phyloP scores from a whole-genome alignment of 23 red algal species.

The Gracilaria domingensis region DNA sequence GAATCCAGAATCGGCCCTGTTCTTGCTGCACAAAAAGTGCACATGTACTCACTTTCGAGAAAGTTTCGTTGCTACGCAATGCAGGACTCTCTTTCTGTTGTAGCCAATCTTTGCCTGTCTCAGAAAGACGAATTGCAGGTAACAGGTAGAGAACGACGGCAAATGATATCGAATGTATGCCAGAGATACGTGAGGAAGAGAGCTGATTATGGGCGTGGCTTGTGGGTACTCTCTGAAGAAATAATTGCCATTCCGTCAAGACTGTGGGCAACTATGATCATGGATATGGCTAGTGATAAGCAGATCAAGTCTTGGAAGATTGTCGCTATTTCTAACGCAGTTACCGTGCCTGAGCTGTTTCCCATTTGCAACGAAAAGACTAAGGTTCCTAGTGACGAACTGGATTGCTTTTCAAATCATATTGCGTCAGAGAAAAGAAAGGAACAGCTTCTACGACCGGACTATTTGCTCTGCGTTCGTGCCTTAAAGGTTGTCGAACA shows the following conservation, averaged over 20 bases:
- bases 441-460: too few species aligned
- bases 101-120: neutral
- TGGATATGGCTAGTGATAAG: slow-evolving; percentile 53
- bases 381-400: too few species aligned
- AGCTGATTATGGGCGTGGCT: neutral
- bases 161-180: neutral
- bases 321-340: too few species aligned
- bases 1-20: neutral
- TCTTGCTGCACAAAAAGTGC: slow-evolving; percentile 4
- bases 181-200: neutral
- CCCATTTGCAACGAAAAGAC: too few species aligned
- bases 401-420: too few species aligned
- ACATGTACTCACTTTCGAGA: slow-evolving; percentile 22
- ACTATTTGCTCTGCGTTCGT: too few species aligned
- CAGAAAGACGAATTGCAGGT: too few species aligned
- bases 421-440: too few species aligned
- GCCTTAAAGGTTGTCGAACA: too few species aligned
- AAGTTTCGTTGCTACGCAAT: slow-evolving; percentile 37
- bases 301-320: too few species aligned
- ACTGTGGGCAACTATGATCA: slow-evolving; percentile 10
- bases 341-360: too few species aligned
- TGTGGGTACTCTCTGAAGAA: slow-evolving; percentile 24
- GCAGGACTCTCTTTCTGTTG: neutral
- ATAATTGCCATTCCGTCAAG: neutral
- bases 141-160: neutral